Evolutionary conservation across 164 flowering plant species (phyloP), one percentile per base, ranked within the genome.

Genomic region (Brasenia schreberi): DNA sequence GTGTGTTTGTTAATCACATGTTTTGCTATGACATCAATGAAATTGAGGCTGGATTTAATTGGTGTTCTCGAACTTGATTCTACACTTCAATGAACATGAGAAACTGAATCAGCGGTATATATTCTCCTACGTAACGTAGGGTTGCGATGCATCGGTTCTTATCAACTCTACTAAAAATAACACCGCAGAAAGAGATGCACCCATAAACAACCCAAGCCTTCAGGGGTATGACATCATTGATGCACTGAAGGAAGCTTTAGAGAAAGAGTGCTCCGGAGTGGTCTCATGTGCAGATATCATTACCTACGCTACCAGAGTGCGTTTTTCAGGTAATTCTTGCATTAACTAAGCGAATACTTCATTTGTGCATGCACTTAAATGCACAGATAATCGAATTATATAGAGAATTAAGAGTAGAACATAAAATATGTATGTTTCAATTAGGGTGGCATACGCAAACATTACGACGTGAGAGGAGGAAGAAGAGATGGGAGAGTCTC

Each of bases 201-300:
- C 33, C 5, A 69, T 72, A 17, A 79, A 73, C 66, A 67, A 63
- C 49, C 39, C 39, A 1, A 74, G 77, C 52, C 61, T 79, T 11
- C n/a, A 72, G 61, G 81, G 77, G 2, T 79, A 65, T 58, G 70
- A 79, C 11, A 43, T 76, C 23, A 79, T 79, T 18, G 77, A 79
- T 49, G 63, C 68, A 19, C 68, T 79, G 17, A 79, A 79, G 61
- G 71, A 64, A 39, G 71, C 43, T 17, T 59, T 79, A 6, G 81
- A 79, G 43, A 43, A 69, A 52, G 18, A 64, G 5, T 79, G 81
- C 19, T 77, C 79, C 0, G 74, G 69, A n/a, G 72, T 72, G 5
- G 81, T 79, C 39, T 76, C 81, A 0, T 79, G 81, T 60, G 77
- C 81, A 4, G 81, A 79, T 59, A 74, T 76, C 27, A 69, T 76